Evolutionary conservation across 2,329 filamentous ascomycete species (phyloP).

Genomic region (Fusarium duplospermum): DNA sequence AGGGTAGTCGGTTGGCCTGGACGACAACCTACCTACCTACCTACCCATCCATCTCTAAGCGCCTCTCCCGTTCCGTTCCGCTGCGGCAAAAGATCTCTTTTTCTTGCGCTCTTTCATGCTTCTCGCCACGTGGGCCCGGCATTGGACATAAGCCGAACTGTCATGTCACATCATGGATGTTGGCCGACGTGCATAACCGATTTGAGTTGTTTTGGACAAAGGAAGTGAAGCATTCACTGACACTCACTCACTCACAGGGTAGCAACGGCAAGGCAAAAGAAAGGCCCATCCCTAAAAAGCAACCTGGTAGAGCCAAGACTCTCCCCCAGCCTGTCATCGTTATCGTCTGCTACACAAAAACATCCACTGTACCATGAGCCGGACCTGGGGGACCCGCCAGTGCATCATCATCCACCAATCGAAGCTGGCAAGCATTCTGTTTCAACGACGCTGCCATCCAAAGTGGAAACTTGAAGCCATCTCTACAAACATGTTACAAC

Average conservation of each 20-base stretch:
- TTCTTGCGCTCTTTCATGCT: constrained; percentile 10
- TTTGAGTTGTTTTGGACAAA: background rate
- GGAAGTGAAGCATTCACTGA: background rate
- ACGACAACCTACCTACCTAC: background rate
- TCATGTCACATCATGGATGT: constrained; percentile 9
- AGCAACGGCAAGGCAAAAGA: background rate
- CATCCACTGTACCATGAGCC: background rate
- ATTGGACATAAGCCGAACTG: constrained; percentile 32
- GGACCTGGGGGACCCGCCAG: background rate
- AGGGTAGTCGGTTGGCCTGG: constrained; percentile 1
- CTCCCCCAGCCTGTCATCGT: background rate
- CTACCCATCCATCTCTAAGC: background rate
- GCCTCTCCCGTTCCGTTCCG: constrained; percentile 36
- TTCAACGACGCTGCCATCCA: background rate
- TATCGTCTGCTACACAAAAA: background rate
- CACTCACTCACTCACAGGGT: background rate
- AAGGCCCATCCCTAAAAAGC: background rate
- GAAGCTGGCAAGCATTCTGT: background rate
- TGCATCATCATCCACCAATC: background rate
- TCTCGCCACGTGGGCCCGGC: constrained; percentile 40
- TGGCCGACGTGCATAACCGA: constrained; percentile 10
- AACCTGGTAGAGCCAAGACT: background rate
- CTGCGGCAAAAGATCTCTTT: constrained; percentile 3
- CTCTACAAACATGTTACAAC: background rate
- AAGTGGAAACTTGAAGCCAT: background rate